Conservation (phyloP, 2,329 filamentous ascomycete species). For the Bipolaris sorokiniana region DNA sequence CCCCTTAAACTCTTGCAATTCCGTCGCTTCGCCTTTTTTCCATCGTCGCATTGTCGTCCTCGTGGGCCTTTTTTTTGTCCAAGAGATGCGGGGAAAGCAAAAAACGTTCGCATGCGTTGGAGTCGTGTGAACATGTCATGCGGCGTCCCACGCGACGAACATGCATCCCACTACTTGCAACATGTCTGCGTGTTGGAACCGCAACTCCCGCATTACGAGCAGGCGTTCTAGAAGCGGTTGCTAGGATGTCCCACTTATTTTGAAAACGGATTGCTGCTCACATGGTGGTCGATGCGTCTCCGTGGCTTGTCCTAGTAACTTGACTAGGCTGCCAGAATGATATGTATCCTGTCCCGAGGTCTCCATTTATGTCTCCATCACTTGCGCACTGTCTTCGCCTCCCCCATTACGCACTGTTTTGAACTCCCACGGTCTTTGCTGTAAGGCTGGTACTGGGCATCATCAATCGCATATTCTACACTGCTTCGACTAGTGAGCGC, state of each 20-base stretch:
- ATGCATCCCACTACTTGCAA: not conserved
- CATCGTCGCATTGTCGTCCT: not conserved
- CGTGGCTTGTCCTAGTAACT: slow-evolving; percentile 16
- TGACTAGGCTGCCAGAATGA: slow-evolving; percentile 15
- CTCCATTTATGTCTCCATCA: slow-evolving; percentile 13
- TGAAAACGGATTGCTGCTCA: slow-evolving; percentile 17
- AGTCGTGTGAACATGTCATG: not conserved
- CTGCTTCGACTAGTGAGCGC: not conserved
- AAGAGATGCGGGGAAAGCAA: not conserved
- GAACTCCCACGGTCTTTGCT: slow-evolving; percentile 3
- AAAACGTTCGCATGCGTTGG: not conserved
- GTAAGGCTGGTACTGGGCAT: slow-evolving; percentile 2
- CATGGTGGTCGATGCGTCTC: slow-evolving; percentile 26
- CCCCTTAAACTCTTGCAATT: not conserved
- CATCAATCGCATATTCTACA: slow-evolving; percentile 3
- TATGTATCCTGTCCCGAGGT: slow-evolving; percentile 13
- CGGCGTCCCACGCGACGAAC: slow-evolving; percentile 1
- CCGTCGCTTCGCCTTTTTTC: not conserved
- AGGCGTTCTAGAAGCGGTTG: slow-evolving; percentile 24
- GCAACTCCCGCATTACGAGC: slow-evolving; percentile 7
- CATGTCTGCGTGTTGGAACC: slow-evolving; percentile 5
- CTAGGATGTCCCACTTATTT: slow-evolving; percentile 22
- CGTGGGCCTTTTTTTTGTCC: too few relatives aligned
- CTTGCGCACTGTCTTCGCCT: slow-evolving; percentile 9
- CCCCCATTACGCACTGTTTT: slow-evolving; percentile 4